Conservation (phyloP, 768 basidiomycete genomes). For the Paxillus rubicundulus region DNA sequence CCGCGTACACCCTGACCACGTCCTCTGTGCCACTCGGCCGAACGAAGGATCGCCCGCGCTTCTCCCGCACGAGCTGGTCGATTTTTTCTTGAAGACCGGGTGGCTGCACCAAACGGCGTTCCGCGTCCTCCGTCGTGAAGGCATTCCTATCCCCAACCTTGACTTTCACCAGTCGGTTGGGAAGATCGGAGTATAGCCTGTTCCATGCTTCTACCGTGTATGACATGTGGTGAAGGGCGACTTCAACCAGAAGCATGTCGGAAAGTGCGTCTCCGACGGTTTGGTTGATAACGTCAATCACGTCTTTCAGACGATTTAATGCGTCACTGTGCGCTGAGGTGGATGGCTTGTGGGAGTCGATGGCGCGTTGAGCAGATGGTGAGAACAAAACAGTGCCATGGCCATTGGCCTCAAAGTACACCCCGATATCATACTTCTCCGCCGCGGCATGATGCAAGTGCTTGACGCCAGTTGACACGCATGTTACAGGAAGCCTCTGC, state of each 20-base stretch:
- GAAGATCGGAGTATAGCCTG: constrained; percentile 86
- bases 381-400: constrained; percentile 98
- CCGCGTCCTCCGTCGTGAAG: constrained; percentile 93
- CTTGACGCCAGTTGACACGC: constrained; percentile 96
- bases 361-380: constrained; percentile 56
- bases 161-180: constrained; percentile 94
- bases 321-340: constrained; percentile 83
- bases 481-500: constrained; percentile 90
- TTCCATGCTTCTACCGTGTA: constrained; percentile 90
- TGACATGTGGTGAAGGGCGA: constrained; percentile 83
- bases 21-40: constrained; percentile 98
- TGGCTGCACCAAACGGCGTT: constrained; percentile 82
- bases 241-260: constrained; percentile 93
- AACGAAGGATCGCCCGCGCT: constrained; percentile 89
- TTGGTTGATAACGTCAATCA: constrained; percentile 90
- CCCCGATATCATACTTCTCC: constrained; percentile 87
- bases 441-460: constrained; percentile 97
- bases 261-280: constrained; percentile 97
- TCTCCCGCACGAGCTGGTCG: constrained; percentile 78
- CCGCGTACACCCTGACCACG: constrained; percentile 96
- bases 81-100: constrained; percentile 76
- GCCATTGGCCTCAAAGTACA: constrained; percentile 99
- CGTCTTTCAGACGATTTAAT: constrained; percentile 69
- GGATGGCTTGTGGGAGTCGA: constrained; percentile 65
- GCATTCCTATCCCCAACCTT: constrained; percentile 75